A percentile compares a stretch with the other conserved stretches of the same genome.
phyloP scores from a whole-genome alignment of 306 rosid genomes.

The Malus asiatica region DNA sequence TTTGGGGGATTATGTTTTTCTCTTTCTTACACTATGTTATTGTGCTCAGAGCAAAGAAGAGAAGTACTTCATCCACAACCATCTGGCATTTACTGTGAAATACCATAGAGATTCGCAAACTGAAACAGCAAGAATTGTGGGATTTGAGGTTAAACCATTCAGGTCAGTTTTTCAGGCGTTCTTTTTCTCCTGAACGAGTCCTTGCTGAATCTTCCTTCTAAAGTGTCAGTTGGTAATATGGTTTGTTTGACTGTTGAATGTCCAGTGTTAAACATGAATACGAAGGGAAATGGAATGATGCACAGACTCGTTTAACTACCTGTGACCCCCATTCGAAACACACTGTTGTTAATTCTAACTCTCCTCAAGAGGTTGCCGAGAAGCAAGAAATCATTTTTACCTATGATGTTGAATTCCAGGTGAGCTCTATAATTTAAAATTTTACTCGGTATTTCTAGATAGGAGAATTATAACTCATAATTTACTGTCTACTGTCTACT shows the following conservation, averaged over 20 bases:
- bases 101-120: constrained; percentile 68
- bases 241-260: constrained; percentile 17
- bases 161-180: constrained; percentile 36
- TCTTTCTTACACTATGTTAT: constrained; percentile 18
- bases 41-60: constrained; percentile 76
- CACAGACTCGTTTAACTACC: constrained; percentile 63
- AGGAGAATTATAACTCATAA: not conserved
- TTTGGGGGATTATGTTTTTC: constrained; percentile 7
- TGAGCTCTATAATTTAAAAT: constrained; percentile 17
- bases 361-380: constrained; percentile 94
- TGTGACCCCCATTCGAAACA: constrained; percentile 92
- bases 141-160: constrained; percentile 92
- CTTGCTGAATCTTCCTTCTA: not conserved
- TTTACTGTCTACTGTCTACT: not conserved
- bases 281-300: constrained; percentile 74
- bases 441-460: not conserved
- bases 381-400: constrained; percentile 81
- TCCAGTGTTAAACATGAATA: constrained; percentile 76
- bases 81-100: constrained; percentile 84
- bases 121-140: constrained; percentile 86
- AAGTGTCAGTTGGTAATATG: constrained; percentile 15
- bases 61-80: constrained; percentile 78
- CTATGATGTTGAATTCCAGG: constrained; percentile 93
- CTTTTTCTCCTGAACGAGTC: not conserved
- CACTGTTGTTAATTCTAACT: constrained; percentile 66